These are phyloP conservation scores for Sugiyamaella xylanicola DNA, from an alignment of 1,139 yeast species.

Conservation along the genomic window DNA sequence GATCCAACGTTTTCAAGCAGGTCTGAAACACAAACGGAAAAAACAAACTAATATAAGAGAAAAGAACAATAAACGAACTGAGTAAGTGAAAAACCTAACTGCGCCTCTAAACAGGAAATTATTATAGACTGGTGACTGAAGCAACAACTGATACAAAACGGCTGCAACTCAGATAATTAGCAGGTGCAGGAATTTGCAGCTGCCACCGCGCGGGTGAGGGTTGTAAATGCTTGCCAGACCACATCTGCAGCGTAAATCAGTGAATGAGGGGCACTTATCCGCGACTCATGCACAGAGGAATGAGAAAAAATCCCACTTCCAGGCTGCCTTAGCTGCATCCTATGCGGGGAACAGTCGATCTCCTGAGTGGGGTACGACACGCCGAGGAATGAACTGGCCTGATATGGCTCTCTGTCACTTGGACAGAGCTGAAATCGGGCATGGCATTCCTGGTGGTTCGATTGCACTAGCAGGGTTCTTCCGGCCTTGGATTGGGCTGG, in stretches of 20 bases:
- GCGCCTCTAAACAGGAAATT: neutral
- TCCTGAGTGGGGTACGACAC: neutral
- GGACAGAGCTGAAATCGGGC: neutral
- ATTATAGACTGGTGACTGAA: too few relatives aligned
- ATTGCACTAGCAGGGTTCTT: neutral
- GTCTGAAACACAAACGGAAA: neutral
- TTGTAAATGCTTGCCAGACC: too few relatives aligned
- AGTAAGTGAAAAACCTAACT: neutral
- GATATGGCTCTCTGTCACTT: neutral
- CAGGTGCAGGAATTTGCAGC: too few relatives aligned
- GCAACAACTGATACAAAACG: neutral
- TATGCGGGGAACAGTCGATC: neutral
- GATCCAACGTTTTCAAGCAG: too few relatives aligned
- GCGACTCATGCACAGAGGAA: neutral
- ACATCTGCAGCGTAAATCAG: neutral
- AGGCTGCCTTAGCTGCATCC: neutral
- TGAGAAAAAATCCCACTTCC: neutral
- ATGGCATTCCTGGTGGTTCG: neutral
- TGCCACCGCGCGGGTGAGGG: too few relatives aligned
- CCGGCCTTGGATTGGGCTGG: too few relatives aligned
- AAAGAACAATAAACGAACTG: neutral
- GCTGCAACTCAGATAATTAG: neutral
- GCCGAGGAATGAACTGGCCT: neutral
- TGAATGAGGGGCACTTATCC: neutral
- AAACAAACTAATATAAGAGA: neutral